phyloP scores from a whole-genome alignment of 2,329 filamentous ascomycete species.

The Aspergillus felis region DNA sequence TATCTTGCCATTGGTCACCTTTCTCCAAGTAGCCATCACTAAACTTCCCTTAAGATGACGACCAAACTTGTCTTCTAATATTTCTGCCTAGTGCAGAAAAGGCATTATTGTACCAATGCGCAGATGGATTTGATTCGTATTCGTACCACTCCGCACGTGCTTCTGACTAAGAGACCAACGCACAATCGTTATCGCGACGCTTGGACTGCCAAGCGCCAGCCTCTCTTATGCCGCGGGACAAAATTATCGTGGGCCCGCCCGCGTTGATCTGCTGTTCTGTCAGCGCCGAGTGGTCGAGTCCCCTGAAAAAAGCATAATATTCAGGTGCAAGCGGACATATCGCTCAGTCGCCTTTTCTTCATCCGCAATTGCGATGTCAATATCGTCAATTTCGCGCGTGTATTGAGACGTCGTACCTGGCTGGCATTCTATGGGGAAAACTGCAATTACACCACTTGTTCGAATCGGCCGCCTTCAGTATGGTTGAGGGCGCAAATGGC shows the following conservation, averaged over 20 bases:
- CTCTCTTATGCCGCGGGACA: background rate
- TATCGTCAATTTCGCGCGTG: background rate
- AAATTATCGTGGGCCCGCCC: background rate
- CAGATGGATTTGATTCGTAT: background rate
- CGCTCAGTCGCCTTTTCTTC: background rate
- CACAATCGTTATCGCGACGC: background rate
- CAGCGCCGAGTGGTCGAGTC: background rate
- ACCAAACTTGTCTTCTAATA: background rate
- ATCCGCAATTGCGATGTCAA: background rate
- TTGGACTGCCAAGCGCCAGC: background rate
- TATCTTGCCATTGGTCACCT: background rate
- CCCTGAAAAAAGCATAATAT: background rate
- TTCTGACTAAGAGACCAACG: background rate
- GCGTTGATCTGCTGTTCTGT: background rate
- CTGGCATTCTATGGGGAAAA: slow-evolving; percentile 20
- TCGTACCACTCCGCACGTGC: background rate
- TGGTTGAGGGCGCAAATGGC: slow-evolving; percentile 36
- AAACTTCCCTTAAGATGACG: no score
- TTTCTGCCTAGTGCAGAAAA: background rate
- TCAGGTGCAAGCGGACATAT: background rate
- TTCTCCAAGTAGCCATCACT: background rate
- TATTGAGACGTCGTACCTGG: background rate
- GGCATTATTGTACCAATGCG: background rate
- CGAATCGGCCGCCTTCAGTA: slow-evolving; percentile 23
- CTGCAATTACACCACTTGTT: slow-evolving; percentile 13